Evolutionary conservation across 306 rosid genomes (phyloP), one percentile per base, ranked within the genome.

Genomic region (Arachis stenosperma): DNA sequence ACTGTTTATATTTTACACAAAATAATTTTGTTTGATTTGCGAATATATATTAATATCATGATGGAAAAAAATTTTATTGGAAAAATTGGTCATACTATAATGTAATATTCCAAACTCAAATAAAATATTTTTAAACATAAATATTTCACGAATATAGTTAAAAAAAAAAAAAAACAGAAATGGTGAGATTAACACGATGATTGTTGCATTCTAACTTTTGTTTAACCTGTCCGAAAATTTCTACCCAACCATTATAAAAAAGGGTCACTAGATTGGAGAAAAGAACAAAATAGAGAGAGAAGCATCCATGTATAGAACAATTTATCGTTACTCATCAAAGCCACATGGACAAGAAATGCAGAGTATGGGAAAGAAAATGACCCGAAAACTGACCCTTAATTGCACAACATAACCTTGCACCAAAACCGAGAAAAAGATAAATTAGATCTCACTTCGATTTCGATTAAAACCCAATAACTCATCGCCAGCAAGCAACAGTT

Each of bases 161-260:
- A 1, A 43, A 43, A 6, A 43, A 7, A n/a, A n/a, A n/a, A 43
- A 2, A 76, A 43, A 33, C 12, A 22, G 53, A 54, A 43, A 8
- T 29, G 15, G 8, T 0, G 29, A 56, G 37, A 33, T 33, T 36
- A 36, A 8, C 50, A 3, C 4, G 73, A 63, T 71, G 82, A 78
- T 78, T 8, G 73, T 9, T 57, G 29, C 64, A 11, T 54, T 27
- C 12, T 59, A 78, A 48, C 78, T 78, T 30, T 74, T 22, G 47
- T 3, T 5, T 58, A 44, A 40, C 78, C 43, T 55, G 47, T 71
- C 67, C 63, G 50, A 78, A 57, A 73, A 42, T 7, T 58, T 58
- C 44, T 50, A 41, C 42, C 54, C 73, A 58, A 41, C 67, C 64
- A 39, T 65, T 39, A 33, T 33, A 56, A 67, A 65, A 57, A 71